These are phyloP conservation scores for Recurvomyces mirabilis DNA, from an alignment of 495 filamentous ascomycete species.

Conservation along the genomic window DNA sequence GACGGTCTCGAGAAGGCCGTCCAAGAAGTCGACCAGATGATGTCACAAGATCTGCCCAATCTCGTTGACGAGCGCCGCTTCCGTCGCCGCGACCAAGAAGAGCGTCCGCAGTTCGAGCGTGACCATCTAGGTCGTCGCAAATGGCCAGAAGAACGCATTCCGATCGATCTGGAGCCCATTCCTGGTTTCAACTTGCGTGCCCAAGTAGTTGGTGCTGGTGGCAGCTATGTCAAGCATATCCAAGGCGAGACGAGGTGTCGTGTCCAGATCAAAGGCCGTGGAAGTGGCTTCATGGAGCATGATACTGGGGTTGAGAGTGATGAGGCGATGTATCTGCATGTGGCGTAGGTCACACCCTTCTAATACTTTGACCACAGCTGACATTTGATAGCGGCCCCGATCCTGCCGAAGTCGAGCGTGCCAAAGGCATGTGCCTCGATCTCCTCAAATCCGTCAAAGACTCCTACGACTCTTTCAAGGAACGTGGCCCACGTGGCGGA, in stretches of 20 bases:
- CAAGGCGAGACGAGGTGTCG: constrained; percentile 87
- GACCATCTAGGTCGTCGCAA: constrained; percentile 95
- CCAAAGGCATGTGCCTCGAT: constrained; percentile 79
- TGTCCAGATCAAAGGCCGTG: constrained; percentile 94
- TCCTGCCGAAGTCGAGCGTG: constrained; percentile 69
- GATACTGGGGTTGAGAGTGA: constrained; percentile 78
- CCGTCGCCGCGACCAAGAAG: constrained; percentile 65
- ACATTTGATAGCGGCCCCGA: constrained; percentile 60
- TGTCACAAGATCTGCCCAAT: constrained; percentile 92
- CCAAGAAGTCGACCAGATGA: constrained; percentile 76
- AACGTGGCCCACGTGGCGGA: constrained; percentile 38
- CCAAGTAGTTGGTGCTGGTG: constrained; percentile 87
- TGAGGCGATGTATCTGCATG: constrained; percentile 89
- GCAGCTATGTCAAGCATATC: constrained; percentile 93
- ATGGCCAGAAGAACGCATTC: constrained; percentile 95
- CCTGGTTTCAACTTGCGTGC: constrained; percentile 94
- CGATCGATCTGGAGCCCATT: constrained; percentile 78
- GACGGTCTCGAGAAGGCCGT: constrained; percentile 83
- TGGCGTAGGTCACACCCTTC: constrained; percentile 53
- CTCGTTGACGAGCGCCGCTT: constrained; percentile 93
- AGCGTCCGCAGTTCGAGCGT: constrained; percentile 61
- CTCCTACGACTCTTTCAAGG: constrained; percentile 83
- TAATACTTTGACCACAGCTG: background rate
- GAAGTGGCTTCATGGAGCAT: constrained; percentile 87
- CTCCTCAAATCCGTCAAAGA: constrained; percentile 71